These are phyloP conservation scores for Irpex sp. DNA, from an alignment of 1,284 basidiomycete genomes.

Conservation along the genomic window DNA sequence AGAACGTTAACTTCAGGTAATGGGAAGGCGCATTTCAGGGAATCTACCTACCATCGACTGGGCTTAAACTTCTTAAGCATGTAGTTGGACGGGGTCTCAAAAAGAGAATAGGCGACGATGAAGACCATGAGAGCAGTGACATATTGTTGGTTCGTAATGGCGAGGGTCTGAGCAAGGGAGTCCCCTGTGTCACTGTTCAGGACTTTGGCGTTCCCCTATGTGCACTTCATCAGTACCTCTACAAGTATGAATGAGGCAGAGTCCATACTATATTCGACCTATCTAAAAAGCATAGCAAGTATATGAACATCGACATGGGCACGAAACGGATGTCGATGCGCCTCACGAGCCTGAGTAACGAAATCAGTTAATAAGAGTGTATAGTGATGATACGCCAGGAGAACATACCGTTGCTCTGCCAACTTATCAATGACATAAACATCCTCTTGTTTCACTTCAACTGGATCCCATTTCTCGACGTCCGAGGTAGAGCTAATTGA, in stretches of 20 bases:
- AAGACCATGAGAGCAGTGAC: slow-evolving; percentile 35
- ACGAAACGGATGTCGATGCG: slow-evolving; percentile 23
- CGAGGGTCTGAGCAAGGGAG: slow-evolving; percentile 27
- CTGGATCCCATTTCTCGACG: not conserved
- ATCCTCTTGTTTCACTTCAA: not conserved
- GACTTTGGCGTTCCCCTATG: slow-evolving; percentile 33
- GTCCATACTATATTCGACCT: slow-evolving; percentile 32
- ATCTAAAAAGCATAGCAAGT: slow-evolving; percentile 34
- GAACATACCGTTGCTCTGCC: not conserved
- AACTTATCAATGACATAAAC: not conserved
- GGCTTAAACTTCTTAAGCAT: slow-evolving; percentile 40
- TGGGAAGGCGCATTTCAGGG: slow-evolving; percentile 27
- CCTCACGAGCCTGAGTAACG: slow-evolving; percentile 16
- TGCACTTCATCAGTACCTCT: not conserved
- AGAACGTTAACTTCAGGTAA: slow-evolving; percentile 11
- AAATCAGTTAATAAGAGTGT: not conserved
- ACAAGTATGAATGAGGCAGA: not conserved
- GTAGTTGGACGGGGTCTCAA: slow-evolving; percentile 36
- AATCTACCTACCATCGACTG: slow-evolving; percentile 30
- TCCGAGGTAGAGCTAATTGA: not conserved
- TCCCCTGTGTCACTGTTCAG: slow-evolving; percentile 30
- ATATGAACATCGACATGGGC: slow-evolving; percentile 28
- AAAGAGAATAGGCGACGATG: slow-evolving; percentile 32
- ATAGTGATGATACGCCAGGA: not conserved
- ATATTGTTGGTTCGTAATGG: slow-evolving; percentile 29